Evolutionary conservation across 1,284 basidiomycete genomes (phyloP), one percentile per base, ranked within the genome.

Genomic region (Veloporphyrellus conicus): DNA sequence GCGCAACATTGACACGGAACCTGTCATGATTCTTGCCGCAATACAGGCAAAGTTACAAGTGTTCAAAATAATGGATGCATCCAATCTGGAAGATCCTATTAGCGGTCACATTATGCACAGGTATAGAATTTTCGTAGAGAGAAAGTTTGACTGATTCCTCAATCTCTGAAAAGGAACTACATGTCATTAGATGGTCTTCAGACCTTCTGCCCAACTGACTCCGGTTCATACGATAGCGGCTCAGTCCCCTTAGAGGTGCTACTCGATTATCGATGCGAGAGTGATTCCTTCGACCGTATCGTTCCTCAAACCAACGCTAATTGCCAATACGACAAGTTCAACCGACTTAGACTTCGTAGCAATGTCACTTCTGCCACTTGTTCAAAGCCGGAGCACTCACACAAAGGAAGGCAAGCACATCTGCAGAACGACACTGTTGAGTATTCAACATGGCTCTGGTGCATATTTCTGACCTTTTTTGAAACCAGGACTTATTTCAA

Each of bases 251-350:
- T 95, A 14, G 94, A 97, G 68, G 88, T 95, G 31, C 70, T 95
- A 45, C 80, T 94, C 49, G 92, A 95, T 66, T 75, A 85, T 41
- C 79, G 84, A 39, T 89, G 88, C 63, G 88, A 93, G 67, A 87
- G 83, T 50, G 76, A 75, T 45, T 82, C 84, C 45, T 94, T 94
- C 64, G 90, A 95, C 60, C 86, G 93, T 1, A 78, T 99, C 36
- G 87, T 97, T 2, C 88, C 90, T 8, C 89, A 92, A 64, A 93
- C 93, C 0, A 84, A 92, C 55, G 90, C 90, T 4, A 83, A 78
- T 2, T 78, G 96, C 55, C 84, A 87, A 45, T 91, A 94, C 63
- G 95, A 99, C 75, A 93, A 91, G 66, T 97, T 97, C 74, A 98
- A 99, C 66, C 82, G 87, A 39, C 77, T 95, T 11, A 84, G 93